phyloP scores from a whole-genome alignment of 345 rosid species.

The Kernera saxatilis region DNA sequence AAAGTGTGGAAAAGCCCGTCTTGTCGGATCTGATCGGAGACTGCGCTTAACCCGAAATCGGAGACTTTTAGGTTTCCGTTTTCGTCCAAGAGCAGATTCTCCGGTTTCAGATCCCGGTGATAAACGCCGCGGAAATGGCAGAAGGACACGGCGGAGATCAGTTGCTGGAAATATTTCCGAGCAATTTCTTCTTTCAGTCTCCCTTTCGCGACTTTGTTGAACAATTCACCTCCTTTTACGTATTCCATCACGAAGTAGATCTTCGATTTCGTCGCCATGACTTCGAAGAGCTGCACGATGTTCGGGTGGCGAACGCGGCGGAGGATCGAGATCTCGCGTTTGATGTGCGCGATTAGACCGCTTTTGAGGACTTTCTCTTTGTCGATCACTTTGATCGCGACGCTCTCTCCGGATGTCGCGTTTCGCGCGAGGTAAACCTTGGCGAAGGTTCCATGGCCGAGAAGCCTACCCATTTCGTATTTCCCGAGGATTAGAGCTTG shows the following conservation, averaged over 20 bases:
- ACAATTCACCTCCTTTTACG: constrained; percentile 87
- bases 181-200: constrained; percentile 62
- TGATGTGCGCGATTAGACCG: constrained; percentile 62
- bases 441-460: constrained; percentile 88
- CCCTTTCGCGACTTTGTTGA: constrained; percentile 69
- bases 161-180: constrained; percentile 66
- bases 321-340: constrained; percentile 85
- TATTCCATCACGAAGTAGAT: constrained; percentile 89
- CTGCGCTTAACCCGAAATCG: constrained; percentile 81
- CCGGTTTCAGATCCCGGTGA: constrained; percentile 89
- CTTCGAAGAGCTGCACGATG: constrained; percentile 76
- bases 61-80: constrained; percentile 69
- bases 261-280: constrained; percentile 84
- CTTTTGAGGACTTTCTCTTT: constrained; percentile 60
- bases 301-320: constrained; percentile 87
- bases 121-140: constrained; percentile 84
- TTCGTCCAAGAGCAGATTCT: constrained; percentile 72
- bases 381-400: constrained; percentile 80
- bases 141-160: constrained; percentile 68
- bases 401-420: constrained; percentile 41
- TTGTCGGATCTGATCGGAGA: constrained; percentile 66
- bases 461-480: constrained; percentile 65
- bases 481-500: constrained; percentile 55
- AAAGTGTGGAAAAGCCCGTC: constrained; percentile 78
- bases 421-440: constrained; percentile 81